phyloP scores from a whole-genome alignment of 352 stramenopile genomes.

The Pythium dissotocum region DNA sequence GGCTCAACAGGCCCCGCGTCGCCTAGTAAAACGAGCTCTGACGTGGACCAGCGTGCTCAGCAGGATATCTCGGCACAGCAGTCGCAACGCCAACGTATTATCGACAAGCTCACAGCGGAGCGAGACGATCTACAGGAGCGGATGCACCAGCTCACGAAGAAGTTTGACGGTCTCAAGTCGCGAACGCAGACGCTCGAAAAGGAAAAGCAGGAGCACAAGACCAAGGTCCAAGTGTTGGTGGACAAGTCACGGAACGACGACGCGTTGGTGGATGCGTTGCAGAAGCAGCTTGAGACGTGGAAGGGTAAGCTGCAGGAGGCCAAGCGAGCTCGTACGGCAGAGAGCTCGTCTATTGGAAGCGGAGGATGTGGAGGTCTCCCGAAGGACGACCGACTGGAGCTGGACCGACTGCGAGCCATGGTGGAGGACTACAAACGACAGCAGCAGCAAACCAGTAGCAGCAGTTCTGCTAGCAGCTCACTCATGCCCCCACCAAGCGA shows the following conservation, averaged over 20 bases:
- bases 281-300: slow-evolving; percentile 67
- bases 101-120: slow-evolving; percentile 64
- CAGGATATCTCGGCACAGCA: slow-evolving; percentile 60
- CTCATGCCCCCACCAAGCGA: slow-evolving; percentile 53
- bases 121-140: slow-evolving; percentile 56
- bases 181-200: slow-evolving; percentile 72
- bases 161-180: slow-evolving; percentile 65
- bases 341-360: slow-evolving; percentile 30
- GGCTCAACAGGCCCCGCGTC: neutral
- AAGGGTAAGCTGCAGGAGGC: slow-evolving; percentile 53
- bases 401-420: slow-evolving; percentile 46
- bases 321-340: slow-evolving; percentile 69
- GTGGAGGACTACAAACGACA: slow-evolving; percentile 42
- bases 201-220: slow-evolving; percentile 64
- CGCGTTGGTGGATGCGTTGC: slow-evolving; percentile 71
- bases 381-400: slow-evolving; percentile 46
- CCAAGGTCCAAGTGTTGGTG: slow-evolving; percentile 68
- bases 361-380: slow-evolving; percentile 17
- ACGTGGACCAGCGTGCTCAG: slow-evolving; percentile 69
- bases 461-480: neutral
- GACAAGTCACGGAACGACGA: slow-evolving; percentile 85
- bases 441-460: neutral
- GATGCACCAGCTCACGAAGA: slow-evolving; percentile 60
- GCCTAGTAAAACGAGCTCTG: neutral
- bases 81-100: slow-evolving; percentile 52